Evolutionary conservation across 108 stramenopile genomes (phyloP).

Genomic region (Poteriospumella lacustris): DNA sequence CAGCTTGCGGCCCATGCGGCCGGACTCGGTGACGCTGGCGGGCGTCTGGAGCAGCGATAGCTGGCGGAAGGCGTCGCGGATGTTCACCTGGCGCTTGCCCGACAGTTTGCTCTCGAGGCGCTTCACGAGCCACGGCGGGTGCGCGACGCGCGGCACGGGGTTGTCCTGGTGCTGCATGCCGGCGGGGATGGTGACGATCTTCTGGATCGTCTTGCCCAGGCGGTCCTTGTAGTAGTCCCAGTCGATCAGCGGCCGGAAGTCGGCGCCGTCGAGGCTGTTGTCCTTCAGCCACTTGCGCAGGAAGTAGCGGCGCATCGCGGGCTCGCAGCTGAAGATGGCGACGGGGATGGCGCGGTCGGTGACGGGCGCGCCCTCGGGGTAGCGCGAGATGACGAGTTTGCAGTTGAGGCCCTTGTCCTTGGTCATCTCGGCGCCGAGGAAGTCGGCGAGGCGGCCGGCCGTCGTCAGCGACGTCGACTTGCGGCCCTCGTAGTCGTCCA

Average conservation of each 20-base stretch:
- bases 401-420: slow-evolving; percentile 95
- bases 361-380: slow-evolving; percentile 88
- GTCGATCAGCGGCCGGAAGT: slow-evolving; percentile 70
- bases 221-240: slow-evolving; percentile 96
- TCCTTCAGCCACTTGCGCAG: slow-evolving; percentile 88
- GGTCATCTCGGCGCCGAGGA: slow-evolving; percentile 93
- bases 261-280: slow-evolving; percentile 73
- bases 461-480: slow-evolving; percentile 96
- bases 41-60: no score
- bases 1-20: background rate
- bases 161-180: slow-evolving; percentile 87
- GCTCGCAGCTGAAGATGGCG: slow-evolving; percentile 87
- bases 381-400: slow-evolving; percentile 88
- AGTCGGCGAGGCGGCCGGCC: slow-evolving; percentile 88
- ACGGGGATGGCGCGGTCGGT: slow-evolving; percentile 92
- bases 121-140: slow-evolving; percentile 87
- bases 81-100: slow-evolving; percentile 73
- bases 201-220: slow-evolving; percentile 88
- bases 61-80: slow-evolving; percentile 71
- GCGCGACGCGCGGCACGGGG: slow-evolving; percentile 85
- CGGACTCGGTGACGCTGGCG: no score
- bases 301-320: slow-evolving; percentile 74
- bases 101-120: slow-evolving; percentile 75
- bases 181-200: slow-evolving; percentile 98
- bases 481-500: slow-evolving; percentile 91